These are phyloP conservation scores for Rhodotorula sp. DNA, from an alignment of 1,284 basidiomycete species.

Conservation along the genomic window DNA sequence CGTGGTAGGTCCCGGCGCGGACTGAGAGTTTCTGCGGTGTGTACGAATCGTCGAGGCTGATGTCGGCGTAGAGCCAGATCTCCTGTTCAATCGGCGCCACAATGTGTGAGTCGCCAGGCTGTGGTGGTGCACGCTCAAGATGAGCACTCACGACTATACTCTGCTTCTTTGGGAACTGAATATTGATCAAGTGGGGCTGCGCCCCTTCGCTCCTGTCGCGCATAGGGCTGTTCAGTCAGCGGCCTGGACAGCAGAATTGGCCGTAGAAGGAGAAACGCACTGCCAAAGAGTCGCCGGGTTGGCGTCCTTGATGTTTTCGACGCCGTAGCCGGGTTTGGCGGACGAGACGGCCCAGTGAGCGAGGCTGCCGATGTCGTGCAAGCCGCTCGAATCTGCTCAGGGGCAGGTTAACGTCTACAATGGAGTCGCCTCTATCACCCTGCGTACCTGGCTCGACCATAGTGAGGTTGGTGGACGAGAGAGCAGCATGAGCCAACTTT, in stretches of 20 bases:
- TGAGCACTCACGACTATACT: conserved; percentile 68
- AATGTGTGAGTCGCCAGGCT: neutral
- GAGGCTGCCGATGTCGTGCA: conserved; percentile 72
- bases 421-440: fast-evolving
- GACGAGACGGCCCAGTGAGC: conserved; percentile 97
- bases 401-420: neutral
- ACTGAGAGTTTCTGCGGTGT: conserved; percentile 88
- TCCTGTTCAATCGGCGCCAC: conserved; percentile 59
- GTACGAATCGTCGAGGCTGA: conserved; percentile 89
- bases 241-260: neutral
- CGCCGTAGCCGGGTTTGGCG: conserved; percentile 93
- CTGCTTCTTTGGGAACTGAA: conserved; percentile 88
- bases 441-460: conserved; percentile 25
- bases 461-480: neutral
- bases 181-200: conserved; percentile 92
- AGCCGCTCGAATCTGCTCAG: conserved; percentile 17
- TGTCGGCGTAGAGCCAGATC: conserved; percentile 84
- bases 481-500: neutral
- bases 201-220: conserved; percentile 83
- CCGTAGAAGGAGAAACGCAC: conserved; percentile 57
- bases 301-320: conserved; percentile 82
- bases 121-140: neutral
- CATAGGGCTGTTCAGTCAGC: neutral
- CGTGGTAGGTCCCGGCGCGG: conserved; percentile 84
- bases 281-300: conserved; percentile 97